Conservation (phyloP, 139 green algal species). For the Haematococcus lacustris region DNA sequence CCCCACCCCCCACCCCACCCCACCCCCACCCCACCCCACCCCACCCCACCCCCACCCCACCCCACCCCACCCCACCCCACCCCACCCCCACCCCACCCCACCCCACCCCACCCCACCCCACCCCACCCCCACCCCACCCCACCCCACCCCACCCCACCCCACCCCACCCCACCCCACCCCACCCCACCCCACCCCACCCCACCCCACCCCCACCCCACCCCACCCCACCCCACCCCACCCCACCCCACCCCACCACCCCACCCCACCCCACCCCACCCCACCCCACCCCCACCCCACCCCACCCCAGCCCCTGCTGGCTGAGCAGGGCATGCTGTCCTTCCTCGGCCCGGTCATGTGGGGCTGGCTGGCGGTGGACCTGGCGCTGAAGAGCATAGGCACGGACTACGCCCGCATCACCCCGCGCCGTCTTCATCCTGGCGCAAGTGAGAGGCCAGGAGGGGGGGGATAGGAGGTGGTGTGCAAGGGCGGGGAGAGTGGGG, state of each 20-base stretch:
- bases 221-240: background rate
- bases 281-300: background rate
- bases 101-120: too few relatives aligned
- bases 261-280: background rate
- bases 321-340: conserved; percentile 27
- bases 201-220: too few relatives aligned
- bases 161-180: background rate
- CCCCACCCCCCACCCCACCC: too few relatives aligned
- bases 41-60: too few relatives aligned
- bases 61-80: too few relatives aligned
- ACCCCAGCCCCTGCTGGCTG: background rate
- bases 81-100: too few relatives aligned
- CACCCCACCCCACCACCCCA: background rate
- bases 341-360: conserved; percentile 73
- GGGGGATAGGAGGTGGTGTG: background rate
- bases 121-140: background rate
- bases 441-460: conserved; percentile 35
- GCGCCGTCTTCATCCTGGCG: conserved; percentile 64
- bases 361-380: conserved; percentile 66
- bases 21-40: too few relatives aligned
- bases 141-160: background rate
- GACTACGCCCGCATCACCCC: conserved; percentile 64
- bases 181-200: background rate
- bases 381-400: conserved; percentile 57
- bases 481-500: too few relatives aligned